Conservation (phyloP, 225 moss, liverwort and hornwort species). For the Bryoerythrophyllum caledonicum region DNA sequence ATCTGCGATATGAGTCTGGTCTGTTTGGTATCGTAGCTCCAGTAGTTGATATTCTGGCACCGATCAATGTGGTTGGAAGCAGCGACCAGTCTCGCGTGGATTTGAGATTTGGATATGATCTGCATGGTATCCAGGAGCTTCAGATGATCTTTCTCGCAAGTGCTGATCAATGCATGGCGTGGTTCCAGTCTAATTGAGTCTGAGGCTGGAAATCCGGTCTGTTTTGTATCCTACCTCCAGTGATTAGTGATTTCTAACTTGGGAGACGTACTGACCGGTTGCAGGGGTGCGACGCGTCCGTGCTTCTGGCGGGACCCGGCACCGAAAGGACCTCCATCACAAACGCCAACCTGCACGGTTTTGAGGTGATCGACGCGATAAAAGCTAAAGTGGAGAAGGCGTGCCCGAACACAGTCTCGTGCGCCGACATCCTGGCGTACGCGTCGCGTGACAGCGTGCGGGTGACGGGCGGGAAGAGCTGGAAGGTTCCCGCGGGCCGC, state of each 20-base stretch:
- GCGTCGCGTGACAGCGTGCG: slow-evolving; percentile 36
- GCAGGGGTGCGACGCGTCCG: slow-evolving; percentile 42
- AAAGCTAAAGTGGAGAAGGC: slow-evolving; percentile 36
- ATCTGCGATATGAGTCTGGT: not conserved
- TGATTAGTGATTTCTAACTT: too few relatives aligned
- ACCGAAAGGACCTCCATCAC: slow-evolving; percentile 16
- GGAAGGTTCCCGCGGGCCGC: slow-evolving; percentile 33
- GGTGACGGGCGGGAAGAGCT: slow-evolving; percentile 25
- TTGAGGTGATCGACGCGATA: slow-evolving; percentile 28
- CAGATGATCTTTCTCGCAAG: not conserved
- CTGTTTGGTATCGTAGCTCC: too few relatives aligned
- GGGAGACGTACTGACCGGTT: too few relatives aligned
- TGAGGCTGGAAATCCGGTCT: too few relatives aligned
- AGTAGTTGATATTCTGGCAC: too few relatives aligned
- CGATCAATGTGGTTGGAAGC: too few relatives aligned
- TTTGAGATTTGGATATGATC: too few relatives aligned
- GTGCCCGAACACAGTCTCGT: slow-evolving; percentile 34
- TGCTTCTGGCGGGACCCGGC: slow-evolving; percentile 21
- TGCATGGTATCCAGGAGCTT: not conserved
- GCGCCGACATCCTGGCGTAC: slow-evolving; percentile 45
- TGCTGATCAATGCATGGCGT: too few relatives aligned
- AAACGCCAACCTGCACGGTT: slow-evolving; percentile 28
- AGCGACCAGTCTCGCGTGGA: too few relatives aligned
- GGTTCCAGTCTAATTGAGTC: too few relatives aligned
- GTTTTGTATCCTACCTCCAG: too few relatives aligned